A percentile compares a stretch with the other conserved stretches of the same genome.
Evolutionary conservation across 1,139 yeast species (phyloP).

Genomic region (Yamadazyma oceani): DNA sequence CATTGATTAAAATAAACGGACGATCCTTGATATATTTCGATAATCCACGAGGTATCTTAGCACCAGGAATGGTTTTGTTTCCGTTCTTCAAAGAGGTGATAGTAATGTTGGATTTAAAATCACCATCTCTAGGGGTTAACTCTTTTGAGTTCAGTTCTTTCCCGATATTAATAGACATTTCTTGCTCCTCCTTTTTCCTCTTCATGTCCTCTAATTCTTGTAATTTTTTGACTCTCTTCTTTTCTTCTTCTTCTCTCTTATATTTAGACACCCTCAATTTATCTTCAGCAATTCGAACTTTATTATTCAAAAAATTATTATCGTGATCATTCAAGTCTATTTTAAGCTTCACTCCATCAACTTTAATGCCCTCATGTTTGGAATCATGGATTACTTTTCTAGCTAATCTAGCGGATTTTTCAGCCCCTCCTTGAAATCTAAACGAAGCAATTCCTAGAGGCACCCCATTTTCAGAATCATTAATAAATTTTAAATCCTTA

Average conservation of each 20-base stretch:
- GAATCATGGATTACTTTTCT: slow-evolving; percentile 31
- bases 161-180: too few relatives aligned
- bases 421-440: slow-evolving; percentile 59
- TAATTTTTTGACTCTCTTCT: slow-evolving; percentile 21
- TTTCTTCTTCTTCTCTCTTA: slow-evolving; percentile 31
- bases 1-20: slow-evolving; percentile 58
- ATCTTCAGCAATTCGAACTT: slow-evolving; percentile 29
- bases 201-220: slow-evolving; percentile 16
- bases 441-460: slow-evolving; percentile 76
- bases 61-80: slow-evolving; percentile 34
- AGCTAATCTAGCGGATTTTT: slow-evolving; percentile 51
- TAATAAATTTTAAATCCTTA: slow-evolving; percentile 55
- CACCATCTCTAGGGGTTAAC: slow-evolving; percentile 8
- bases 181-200: slow-evolving; percentile 9
- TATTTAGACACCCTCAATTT: slow-evolving; percentile 25
- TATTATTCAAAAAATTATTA: slow-evolving; percentile 28
- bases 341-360: slow-evolving; percentile 41
- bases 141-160: too few relatives aligned
- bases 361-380: slow-evolving; percentile 29
- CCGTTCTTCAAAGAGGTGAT: slow-evolving; percentile 33
- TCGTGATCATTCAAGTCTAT: slow-evolving; percentile 41
- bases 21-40: slow-evolving; percentile 49
- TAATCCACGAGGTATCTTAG: slow-evolving; percentile 46
- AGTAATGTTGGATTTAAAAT: slow-evolving; percentile 29
- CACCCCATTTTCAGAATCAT: slow-evolving; percentile 76